A percentile compares a stretch with the other conserved stretches of the same genome.
Conservation (phyloP, 805 yeast genomes). For the Middelhovenomyces tepae region DNA sequence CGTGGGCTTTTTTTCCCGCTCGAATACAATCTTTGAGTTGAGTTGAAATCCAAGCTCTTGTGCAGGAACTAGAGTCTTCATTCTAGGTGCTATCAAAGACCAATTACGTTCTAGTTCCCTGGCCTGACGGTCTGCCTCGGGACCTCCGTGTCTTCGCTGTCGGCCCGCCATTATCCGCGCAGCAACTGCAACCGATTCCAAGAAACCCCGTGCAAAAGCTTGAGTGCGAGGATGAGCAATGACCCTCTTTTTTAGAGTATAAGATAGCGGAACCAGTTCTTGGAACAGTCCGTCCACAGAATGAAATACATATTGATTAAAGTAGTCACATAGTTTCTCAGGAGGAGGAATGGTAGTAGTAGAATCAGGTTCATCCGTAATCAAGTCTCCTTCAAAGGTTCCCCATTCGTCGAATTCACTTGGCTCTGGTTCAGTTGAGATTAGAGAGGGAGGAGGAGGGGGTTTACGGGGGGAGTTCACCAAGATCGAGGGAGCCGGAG, state of each 20-base stretch:
- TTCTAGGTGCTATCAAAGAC: constrained; percentile 12
- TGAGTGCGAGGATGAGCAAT: constrained; percentile 16
- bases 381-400: too few species aligned
- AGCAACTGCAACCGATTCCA: constrained; percentile 15
- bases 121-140: constrained; percentile 16
- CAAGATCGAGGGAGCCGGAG: too few species aligned
- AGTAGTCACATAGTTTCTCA: constrained; percentile 15
- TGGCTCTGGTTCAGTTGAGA: too few species aligned
- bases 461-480: too few species aligned
- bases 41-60: constrained; percentile 11
- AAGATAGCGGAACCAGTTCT: constrained; percentile 15
- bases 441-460: too few species aligned
- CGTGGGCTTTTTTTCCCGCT: constrained; percentile 1
- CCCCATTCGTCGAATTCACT: too few species aligned
- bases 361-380: constrained; percentile 1
- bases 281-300: constrained; percentile 11
- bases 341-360: constrained; percentile 24
- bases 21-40: constrained; percentile 9
- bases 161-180: constrained; percentile 21
- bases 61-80: constrained; percentile 12
- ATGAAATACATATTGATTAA: constrained; percentile 17
- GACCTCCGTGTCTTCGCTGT: constrained; percentile 9
- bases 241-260: constrained; percentile 15
- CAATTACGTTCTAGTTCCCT: constrained; percentile 16
- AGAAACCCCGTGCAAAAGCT: constrained; percentile 14